Evolutionary conservation across 2,329 filamentous ascomycete species (phyloP).

Genomic region (Fusarium nanum): DNA sequence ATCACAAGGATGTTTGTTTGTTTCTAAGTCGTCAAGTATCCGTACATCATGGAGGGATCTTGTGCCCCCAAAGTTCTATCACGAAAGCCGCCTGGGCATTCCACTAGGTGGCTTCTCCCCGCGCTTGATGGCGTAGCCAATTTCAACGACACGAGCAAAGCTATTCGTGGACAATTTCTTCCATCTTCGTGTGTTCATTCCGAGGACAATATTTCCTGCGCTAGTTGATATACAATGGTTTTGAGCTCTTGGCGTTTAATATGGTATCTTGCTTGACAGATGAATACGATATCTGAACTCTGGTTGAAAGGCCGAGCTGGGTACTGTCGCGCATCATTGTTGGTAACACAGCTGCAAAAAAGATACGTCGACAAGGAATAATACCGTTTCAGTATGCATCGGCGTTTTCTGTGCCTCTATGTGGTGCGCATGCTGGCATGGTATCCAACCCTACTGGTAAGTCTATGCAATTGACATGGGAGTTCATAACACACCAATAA

Average conservation of each 20-base stretch:
- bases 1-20: slow-evolving; percentile 16
- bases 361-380: slow-evolving; percentile 8
- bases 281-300: neutral
- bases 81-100: slow-evolving; percentile 18
- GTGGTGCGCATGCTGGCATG: slow-evolving; percentile 5
- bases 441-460: slow-evolving; percentile 6
- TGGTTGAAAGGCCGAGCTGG: neutral
- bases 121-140: slow-evolving; percentile 15
- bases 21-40: slow-evolving; percentile 1
- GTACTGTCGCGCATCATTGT: neutral
- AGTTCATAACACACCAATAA: slow-evolving; percentile 41
- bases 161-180: slow-evolving; percentile 43
- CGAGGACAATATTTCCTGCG: slow-evolving; percentile 4
- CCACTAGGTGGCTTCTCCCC: slow-evolving; percentile 3
- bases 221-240: slow-evolving; percentile 3
- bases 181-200: slow-evolving; percentile 16
- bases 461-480: slow-evolving; percentile 33
- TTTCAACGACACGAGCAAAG: slow-evolving; percentile 5
- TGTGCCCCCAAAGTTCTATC: slow-evolving; percentile 31
- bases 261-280: neutral
- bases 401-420: slow-evolving; percentile 18
- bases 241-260: neutral
- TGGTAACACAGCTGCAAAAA: neutral
- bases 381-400: slow-evolving; percentile 26
- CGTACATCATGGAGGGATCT: slow-evolving; percentile 13